Base-by-base conservation (phyloP, 2,329 filamentous ascomycete genomes). In the Colletotrichum tabaci region DNA sequence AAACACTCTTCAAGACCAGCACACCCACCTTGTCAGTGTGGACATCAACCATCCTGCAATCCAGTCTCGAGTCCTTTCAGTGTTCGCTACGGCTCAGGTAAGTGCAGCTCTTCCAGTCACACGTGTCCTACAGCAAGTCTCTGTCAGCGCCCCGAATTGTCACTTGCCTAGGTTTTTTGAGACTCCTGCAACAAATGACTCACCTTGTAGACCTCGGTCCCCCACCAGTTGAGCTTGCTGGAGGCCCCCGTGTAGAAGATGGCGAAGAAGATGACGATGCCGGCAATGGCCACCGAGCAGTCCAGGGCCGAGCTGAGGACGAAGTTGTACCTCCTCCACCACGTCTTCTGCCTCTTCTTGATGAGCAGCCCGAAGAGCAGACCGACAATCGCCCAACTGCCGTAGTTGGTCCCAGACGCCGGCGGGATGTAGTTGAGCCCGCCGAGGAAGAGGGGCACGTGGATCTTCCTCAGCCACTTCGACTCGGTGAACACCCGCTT, bases 211-310 rank as follows among this genome's bases (percentile, higher is more conserved):
- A 76, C 74, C 1, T 73, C 67, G 6, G 78, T 80, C 9, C 79
- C 79, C 77, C 79, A 80, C 79, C 78, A 81, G 2, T 49, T 74
- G 23, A 80, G 71, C 2, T 76, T 63, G 13, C 76, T 73, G 2
- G 75, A 74, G 0, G 74, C 79, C 0, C 77, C 77, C 0, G 78
- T 79, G 55, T 80, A 81, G 44, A 79, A 77, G 1, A 81, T 57
- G 40, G 78, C 73, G 42, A 81, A 81, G 71, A 81, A 81, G 18
- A 80, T 81, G 15, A 81, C 30, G n/a, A 81, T 77, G 7, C 75
- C 77, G 18, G 77, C 76, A 53, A 81, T 77, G 2, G 78, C 79
- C 8, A 79, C 74, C 0, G 78, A 79, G 26, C 76, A 79, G 53
- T 80, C 79, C 15, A 82, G 60, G 0, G 79, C 79, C 0, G 79